Evolutionary conservation across 805 yeast genomes (phyloP), one percentile per base, ranked within the genome.

Genomic region (Suhomyces emberorum): DNA sequence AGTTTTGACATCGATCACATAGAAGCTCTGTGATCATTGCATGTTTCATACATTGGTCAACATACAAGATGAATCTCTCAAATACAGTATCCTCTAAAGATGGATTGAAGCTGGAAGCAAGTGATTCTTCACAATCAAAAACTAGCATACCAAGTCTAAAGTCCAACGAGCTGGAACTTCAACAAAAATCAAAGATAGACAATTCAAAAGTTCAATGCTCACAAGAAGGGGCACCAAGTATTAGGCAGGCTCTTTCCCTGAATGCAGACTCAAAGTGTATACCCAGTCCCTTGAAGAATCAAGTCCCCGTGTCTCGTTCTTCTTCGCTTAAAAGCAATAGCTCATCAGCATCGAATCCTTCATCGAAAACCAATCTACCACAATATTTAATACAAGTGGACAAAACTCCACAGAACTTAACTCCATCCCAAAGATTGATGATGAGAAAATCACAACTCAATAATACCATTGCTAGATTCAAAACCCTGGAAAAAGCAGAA

Each of bases 401-500:
- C 25, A 53, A 45, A 28, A 51, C 56, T 3, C 63, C 64, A 1
- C 39, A 37, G 17, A 43, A 52, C 37, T 37, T 59, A 26, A 58
- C 65, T 1, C 64, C 64, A 1, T 51, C 57, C 6, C 63, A 58
- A 40, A 37, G 63, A n/a, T 47, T 59, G 28, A 51, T 47, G 26
- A 37, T 57, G 27, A 41, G 63, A 16, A 57, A 52, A 38, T 30
- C 47, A 5, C 59, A 51, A 34, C 31, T 57, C n/a, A 55, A 46
- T 30, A 43, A 50, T 25, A 44, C 54, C 25, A 57, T 59, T 12
- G 33, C 56, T 9, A 38, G 47, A 32, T 46, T 49, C 28, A 52
- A 51, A 33, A 26, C 38, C n/a, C 3, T 22, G 15, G 39, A 35
- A 17, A 20, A 29, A 9, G 30, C 41, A 4, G 6, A 25, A 11